phyloP scores from a whole-genome alignment of 2,329 filamentous ascomycete species.

The Alternaria burnsii region DNA sequence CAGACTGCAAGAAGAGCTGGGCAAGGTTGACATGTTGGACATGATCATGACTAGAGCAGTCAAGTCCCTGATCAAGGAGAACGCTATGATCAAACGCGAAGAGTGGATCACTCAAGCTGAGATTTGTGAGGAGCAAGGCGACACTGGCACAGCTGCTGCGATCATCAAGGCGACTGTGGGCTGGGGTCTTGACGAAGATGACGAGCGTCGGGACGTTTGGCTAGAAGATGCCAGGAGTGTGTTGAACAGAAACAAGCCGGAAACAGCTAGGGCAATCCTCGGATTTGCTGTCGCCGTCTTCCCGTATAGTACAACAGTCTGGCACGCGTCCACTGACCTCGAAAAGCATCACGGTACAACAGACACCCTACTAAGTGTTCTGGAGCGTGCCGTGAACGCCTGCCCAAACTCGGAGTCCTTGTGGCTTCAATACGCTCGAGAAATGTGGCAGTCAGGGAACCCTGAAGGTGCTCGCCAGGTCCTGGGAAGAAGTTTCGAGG shows the following conservation, averaged over 20 bases:
- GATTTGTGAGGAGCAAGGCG: conserved; percentile 91
- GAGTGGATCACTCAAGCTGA: conserved; percentile 97
- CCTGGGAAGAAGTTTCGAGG: conserved; percentile 87
- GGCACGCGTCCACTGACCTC: conserved; percentile 89
- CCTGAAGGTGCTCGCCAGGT: conserved; percentile 87
- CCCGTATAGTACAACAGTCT: conserved; percentile 84
- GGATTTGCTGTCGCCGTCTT: conserved; percentile 91
- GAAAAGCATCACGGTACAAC: conserved; percentile 88
- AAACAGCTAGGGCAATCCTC: conserved; percentile 92
- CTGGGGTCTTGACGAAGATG: conserved; percentile 92
- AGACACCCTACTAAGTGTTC: conserved; percentile 81
- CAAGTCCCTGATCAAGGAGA: conserved; percentile 85
- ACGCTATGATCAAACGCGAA: conserved; percentile 95
- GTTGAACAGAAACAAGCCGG: conserved; percentile 82
- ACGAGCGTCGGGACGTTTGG: conserved; percentile 95
- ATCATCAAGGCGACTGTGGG: conserved; percentile 94
- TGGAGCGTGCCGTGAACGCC: conserved; percentile 93
- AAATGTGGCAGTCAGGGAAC: conserved; percentile 90
- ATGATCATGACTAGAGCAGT: conserved; percentile 96
- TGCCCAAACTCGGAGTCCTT: conserved; percentile 90
- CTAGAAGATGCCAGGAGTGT: conserved; percentile 89
- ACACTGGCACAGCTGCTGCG: conserved; percentile 82
- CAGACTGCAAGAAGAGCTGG: conserved; percentile 87
- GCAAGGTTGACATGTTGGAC: conserved; percentile 74
- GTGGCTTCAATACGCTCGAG: conserved; percentile 95